Base-by-base conservation (phyloP, 208 protist species). In the Crithidia thermophila region DNA sequence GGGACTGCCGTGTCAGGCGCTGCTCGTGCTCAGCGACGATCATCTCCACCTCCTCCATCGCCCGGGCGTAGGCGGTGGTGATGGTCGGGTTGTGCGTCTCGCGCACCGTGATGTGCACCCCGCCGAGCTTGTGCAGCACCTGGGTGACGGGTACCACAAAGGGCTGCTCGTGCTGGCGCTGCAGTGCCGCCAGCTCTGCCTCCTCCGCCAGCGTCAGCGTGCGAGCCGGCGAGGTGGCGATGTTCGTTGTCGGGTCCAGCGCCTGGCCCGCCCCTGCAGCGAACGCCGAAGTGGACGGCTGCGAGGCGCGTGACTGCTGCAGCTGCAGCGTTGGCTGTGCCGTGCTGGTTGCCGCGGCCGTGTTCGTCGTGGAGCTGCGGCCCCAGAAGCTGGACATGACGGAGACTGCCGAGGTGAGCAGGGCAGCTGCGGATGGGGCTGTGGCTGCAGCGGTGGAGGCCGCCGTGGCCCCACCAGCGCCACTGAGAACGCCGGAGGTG, bases 71-170 rank as follows among this genome's bases (percentile, higher is more conserved):
- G 23, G 78, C 78, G n/a, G 56, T 36, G 14, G 37, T 59, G 53
- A 84, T 71, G 18, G 67, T 84, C 16, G 69, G 50, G 52, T 72
- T 79, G 64, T 84, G 78, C 9, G 68, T 66, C 34, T 76, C 67
- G 25, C 72, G 66, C 3, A 80, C 78, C 5, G 78, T 74, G 49
- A 81, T 72, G 68, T 80, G 67, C 3, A 77, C 52, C 25, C 67
- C 75, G 16, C 78, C 78, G 6, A 84, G 63, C 34, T 77, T 77
- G 49, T 79, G 67, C 43, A 79, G 30, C 10, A 71, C 53, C 65
- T 80, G 72, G 0, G 52, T 77, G 20, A 79, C 67, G n/a, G 78
- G 78, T n/a, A 76, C 61, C 0, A 84, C 78, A 21, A 68, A 70
- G 23, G 73, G 70, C 58, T 79, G 72, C 20, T 73, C 75, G 27